These are phyloP conservation scores for Lasiosphaeria miniovina DNA, from an alignment of 495 filamentous ascomycete genomes.

Conservation along the genomic window DNA sequence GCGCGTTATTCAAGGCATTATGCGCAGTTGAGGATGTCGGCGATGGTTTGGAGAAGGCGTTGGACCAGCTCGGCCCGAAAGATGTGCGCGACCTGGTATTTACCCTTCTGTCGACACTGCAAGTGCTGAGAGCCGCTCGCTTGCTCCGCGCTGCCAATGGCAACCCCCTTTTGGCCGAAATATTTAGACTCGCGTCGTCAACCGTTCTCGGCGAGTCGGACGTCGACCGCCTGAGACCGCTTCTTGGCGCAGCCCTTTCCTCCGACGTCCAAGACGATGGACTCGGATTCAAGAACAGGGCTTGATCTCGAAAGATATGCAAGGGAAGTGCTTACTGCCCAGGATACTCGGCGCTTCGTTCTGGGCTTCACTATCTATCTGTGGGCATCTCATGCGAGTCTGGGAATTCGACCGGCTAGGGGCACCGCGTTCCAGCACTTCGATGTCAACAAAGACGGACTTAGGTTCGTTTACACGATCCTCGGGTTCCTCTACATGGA, in stretches of 20 bases:
- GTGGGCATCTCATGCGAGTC: conserved; percentile 32
- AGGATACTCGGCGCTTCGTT: conserved; percentile 47
- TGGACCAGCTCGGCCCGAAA: conserved; percentile 31
- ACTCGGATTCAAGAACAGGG: conserved; percentile 36
- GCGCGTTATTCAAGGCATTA: conserved; percentile 30
- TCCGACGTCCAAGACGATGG: conserved; percentile 23
- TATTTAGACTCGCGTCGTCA: conserved; percentile 25
- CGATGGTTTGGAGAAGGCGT: conserved; percentile 19
- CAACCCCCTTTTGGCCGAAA: conserved; percentile 23
- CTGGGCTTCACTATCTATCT: conserved; percentile 48
- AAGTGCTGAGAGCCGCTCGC: conserved; percentile 27
- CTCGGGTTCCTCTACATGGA: conserved; percentile 48
- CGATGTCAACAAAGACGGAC: conserved; percentile 46
- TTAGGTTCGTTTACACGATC: conserved; percentile 44
- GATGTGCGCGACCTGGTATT: conserved; percentile 23
- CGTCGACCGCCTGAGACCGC: conserved; percentile 31
- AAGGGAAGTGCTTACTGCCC: conserved; percentile 43
- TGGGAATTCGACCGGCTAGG: conserved; percentile 50
- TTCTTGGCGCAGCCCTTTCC: conserved; percentile 30
- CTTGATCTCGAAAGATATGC: conserved; percentile 43
- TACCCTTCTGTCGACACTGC: conserved; percentile 26
- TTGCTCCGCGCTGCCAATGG: conserved; percentile 23
- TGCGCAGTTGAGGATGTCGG: conserved; percentile 22
- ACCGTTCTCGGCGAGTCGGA: conserved; percentile 35
- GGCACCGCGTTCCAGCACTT: conserved; percentile 44